A percentile compares a stretch with the other conserved stretches of the same genome.
Evolutionary conservation across 2,329 filamentous ascomycete species (phyloP).

Genomic region (Alternaria sp.): DNA sequence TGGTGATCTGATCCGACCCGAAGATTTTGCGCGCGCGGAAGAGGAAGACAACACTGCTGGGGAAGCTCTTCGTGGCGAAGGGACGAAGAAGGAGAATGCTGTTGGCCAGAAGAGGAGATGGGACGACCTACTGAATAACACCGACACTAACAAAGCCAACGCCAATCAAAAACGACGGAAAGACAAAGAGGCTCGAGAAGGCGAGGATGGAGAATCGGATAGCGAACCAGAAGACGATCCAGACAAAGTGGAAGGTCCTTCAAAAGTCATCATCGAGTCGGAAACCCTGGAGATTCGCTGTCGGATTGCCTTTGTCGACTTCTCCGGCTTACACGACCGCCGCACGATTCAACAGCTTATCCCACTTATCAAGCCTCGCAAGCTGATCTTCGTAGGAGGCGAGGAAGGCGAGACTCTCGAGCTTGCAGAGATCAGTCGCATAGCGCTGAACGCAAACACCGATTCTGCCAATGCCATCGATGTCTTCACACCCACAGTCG

Average conservation of each 20-base stretch:
- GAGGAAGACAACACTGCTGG: conserved; percentile 80
- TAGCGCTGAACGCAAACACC: conserved; percentile 61
- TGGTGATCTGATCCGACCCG: conserved; percentile 89
- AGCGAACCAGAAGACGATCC: conserved; percentile 59
- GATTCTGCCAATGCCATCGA: conserved; percentile 58
- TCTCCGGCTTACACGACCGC: conserved; percentile 89
- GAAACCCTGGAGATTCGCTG: conserved; percentile 72
- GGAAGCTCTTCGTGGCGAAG: conserved; percentile 63
- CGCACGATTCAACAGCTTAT: conserved; percentile 94
- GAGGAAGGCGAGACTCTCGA: conserved; percentile 73
- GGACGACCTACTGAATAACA: conserved; percentile 68
- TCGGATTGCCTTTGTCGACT: conserved; percentile 87
- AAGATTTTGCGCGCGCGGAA: conserved; percentile 92
- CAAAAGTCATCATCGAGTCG: conserved; percentile 72
- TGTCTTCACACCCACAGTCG: conserved; percentile 82
- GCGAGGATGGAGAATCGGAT: conserved; percentile 50
- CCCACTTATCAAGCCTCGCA: conserved; percentile 89
- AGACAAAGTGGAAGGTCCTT: conserved; percentile 68
- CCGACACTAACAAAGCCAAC: conserved; percentile 46
- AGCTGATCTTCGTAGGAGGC: conserved; percentile 90
- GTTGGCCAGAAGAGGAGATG: conserved; percentile 94
- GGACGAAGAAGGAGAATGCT: conserved; percentile 54
- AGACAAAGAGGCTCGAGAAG: conserved; percentile 39
- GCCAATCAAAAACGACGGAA: conserved; percentile 66
- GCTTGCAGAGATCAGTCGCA: conserved; percentile 80